Evolutionary conservation across 2,329 filamentous ascomycete species (phyloP).

Genomic region (Decorospora gaudefroyi): DNA sequence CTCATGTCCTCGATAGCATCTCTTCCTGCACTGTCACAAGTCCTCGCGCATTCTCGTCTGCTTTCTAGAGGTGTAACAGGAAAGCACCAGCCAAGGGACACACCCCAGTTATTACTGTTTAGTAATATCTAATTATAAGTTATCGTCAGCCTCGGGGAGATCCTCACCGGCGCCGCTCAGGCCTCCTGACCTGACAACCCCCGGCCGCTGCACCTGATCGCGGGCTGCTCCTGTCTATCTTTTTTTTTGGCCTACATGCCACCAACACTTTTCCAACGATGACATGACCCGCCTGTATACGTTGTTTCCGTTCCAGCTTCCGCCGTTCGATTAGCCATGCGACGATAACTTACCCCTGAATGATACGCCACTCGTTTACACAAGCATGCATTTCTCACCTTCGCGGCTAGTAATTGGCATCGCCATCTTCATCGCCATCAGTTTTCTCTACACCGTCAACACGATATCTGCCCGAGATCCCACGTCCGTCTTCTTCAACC

Average conservation of each 20-base stretch:
- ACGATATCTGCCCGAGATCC: conserved; percentile 39
- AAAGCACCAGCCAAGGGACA: conserved; percentile 1
- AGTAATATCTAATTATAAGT: conserved; percentile 22
- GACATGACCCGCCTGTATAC: conserved; percentile 13
- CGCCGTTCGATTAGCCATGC: conserved; percentile 13
- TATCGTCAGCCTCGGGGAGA: conserved; percentile 7
- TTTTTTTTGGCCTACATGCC: conserved; percentile 1
- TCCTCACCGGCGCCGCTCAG: conserved; percentile 9
- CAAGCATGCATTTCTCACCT: conserved; percentile 29
- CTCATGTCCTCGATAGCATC: no score
- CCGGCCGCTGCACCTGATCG: conserved; percentile 7
- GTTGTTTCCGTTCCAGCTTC: conserved; percentile 1
- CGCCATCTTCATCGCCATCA: conserved; percentile 22
- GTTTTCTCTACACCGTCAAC: conserved; percentile 32
- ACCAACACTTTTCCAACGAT: conserved; percentile 9
- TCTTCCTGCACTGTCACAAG: no score
- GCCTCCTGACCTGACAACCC: no score
- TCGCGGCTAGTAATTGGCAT: conserved; percentile 28
- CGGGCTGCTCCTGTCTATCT: conserved; percentile 14
- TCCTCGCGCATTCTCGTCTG: conserved; percentile 4
- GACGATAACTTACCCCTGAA: conserved; percentile 13
- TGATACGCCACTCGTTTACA: conserved; percentile 3
- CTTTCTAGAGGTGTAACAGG: no score
- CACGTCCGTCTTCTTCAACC: conserved; percentile 46
- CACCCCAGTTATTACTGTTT: no score